Conservation (phyloP, 75 land plant genomes). For the Gnetum montanum region DNA sequence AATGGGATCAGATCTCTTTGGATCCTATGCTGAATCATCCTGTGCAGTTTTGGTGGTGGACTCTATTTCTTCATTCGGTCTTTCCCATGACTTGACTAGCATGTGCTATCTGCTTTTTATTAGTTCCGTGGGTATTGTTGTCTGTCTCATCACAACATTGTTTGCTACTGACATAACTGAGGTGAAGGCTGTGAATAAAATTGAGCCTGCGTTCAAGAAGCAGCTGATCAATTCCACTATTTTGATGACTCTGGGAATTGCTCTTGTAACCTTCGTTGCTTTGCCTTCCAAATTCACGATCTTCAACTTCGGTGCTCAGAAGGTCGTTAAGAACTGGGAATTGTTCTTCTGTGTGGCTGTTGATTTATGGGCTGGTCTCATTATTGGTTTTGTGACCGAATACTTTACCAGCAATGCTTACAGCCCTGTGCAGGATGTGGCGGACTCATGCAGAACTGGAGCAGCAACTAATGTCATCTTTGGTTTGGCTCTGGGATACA, state of each 20-base stretch:
- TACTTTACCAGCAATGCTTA: constrained; percentile 75
- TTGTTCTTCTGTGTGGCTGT: constrained; percentile 54
- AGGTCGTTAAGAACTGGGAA: constrained; percentile 36
- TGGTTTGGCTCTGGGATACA: constrained; percentile 25
- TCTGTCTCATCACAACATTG: constrained; percentile 54
- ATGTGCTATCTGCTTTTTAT: neutral
- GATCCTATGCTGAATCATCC: constrained; percentile 70
- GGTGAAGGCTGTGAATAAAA: constrained; percentile 40
- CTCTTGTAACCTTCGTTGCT: constrained; percentile 35
- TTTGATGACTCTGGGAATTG: constrained; percentile 54
- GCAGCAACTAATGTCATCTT: constrained; percentile 27
- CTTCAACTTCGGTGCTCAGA: constrained; percentile 33
- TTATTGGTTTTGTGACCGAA: constrained; percentile 68
- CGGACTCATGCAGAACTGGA: constrained; percentile 29
- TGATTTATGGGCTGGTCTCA: constrained; percentile 71
- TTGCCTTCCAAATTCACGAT: constrained; percentile 47
- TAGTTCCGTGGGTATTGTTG: constrained; percentile 51
- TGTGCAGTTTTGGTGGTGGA: constrained; percentile 72
- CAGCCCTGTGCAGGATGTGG: constrained; percentile 30
- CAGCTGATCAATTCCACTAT: constrained; percentile 56
- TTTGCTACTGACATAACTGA: constrained; percentile 56
- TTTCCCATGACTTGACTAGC: neutral
- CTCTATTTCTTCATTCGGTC: constrained; percentile 60
- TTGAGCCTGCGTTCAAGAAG: constrained; percentile 54
- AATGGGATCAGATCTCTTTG: constrained; percentile 81